Percentiles rank a stretch among this genome's conserved stretches.
Evolutionary conservation across 345 rosid genomes (phyloP).

Genomic region (Triadica sebifera): DNA sequence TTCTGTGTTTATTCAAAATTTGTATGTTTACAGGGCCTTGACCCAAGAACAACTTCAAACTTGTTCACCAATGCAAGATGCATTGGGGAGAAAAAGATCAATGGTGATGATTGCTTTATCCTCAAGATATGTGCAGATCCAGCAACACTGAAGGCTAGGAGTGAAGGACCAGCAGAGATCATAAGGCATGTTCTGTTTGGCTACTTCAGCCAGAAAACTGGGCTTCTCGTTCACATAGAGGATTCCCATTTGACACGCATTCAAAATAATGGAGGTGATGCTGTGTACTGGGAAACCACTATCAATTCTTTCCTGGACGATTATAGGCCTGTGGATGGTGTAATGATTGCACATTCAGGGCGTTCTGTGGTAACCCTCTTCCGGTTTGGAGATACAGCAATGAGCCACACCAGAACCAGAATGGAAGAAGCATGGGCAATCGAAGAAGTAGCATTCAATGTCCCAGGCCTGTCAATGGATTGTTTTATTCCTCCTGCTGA

Average conservation of each 20-base stretch:
- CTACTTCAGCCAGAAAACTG: constrained; percentile 29
- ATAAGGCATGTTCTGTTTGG: constrained; percentile 28
- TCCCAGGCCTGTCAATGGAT: constrained; percentile 27
- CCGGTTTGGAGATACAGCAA: constrained; percentile 27
- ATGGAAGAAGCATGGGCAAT: constrained; percentile 34
- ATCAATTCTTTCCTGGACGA: constrained; percentile 29
- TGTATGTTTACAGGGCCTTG: constrained; percentile 21
- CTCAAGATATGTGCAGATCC: constrained; percentile 33
- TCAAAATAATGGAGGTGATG: constrained; percentile 29
- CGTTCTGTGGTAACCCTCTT: constrained; percentile 27
- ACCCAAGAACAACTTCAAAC: constrained; percentile 26
- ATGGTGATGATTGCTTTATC: constrained; percentile 26
- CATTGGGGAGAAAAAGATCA: constrained; percentile 28
- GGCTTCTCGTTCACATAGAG: constrained; percentile 27
- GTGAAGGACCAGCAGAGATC: constrained; percentile 32
- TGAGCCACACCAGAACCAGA: constrained; percentile 30
- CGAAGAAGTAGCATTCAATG: constrained; percentile 27
- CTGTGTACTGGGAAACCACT: constrained; percentile 31
- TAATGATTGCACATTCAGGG: constrained; percentile 29
- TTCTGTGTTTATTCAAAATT: neutral
- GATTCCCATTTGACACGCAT: constrained; percentile 31
- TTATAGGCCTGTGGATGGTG: constrained; percentile 24
- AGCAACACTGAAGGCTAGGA: constrained; percentile 25
- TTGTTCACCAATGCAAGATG: constrained; percentile 31
- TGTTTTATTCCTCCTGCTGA: constrained; percentile 32